Evolutionary conservation across 2,329 filamentous ascomycete species (phyloP).

Genomic region (Aureobasidium melanogenum): DNA sequence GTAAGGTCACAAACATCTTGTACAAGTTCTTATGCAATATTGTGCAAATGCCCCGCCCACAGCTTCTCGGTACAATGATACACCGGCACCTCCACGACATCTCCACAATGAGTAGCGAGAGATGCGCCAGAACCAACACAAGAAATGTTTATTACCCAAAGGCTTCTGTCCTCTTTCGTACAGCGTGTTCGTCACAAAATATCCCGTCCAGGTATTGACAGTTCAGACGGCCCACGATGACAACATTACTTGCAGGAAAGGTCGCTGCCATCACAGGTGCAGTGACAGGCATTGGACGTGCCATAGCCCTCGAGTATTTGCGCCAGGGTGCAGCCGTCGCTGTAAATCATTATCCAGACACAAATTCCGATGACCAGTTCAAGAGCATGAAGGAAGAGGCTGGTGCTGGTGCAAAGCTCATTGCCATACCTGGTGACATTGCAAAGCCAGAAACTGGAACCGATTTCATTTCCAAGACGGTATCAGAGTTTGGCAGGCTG

Average conservation of each 20-base stretch:
- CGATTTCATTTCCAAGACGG: slow-evolving; percentile 57
- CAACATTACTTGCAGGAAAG: slow-evolving; percentile 19
- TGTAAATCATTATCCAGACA: slow-evolving; percentile 65
- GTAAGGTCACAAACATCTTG: neutral
- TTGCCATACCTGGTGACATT: slow-evolving; percentile 69
- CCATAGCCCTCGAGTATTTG: slow-evolving; percentile 72
- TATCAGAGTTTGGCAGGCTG: slow-evolving; percentile 47
- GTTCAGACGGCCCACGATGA: neutral
- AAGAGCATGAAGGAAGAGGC: slow-evolving; percentile 39
- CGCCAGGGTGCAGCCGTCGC: slow-evolving; percentile 69
- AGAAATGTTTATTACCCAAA: neutral
- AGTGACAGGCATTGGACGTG: slow-evolving; percentile 57
- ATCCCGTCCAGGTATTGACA: neutral
- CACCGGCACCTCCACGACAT: neutral
- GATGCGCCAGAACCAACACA: neutral
- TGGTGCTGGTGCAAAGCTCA: slow-evolving; percentile 35
- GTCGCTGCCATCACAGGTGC: slow-evolving; percentile 25
- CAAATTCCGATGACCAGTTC: slow-evolving; percentile 40
- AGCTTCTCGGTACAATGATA: neutral
- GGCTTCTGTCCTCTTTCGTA: neutral
- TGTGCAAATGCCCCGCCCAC: neutral
- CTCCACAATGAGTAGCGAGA: neutral
- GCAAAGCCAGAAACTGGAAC: slow-evolving; percentile 62
- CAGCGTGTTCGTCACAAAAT: neutral
- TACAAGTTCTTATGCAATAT: neutral